Conservation (phyloP, 2,329 filamentous ascomycete genomes). For the Thielaviopsis populi region DNA sequence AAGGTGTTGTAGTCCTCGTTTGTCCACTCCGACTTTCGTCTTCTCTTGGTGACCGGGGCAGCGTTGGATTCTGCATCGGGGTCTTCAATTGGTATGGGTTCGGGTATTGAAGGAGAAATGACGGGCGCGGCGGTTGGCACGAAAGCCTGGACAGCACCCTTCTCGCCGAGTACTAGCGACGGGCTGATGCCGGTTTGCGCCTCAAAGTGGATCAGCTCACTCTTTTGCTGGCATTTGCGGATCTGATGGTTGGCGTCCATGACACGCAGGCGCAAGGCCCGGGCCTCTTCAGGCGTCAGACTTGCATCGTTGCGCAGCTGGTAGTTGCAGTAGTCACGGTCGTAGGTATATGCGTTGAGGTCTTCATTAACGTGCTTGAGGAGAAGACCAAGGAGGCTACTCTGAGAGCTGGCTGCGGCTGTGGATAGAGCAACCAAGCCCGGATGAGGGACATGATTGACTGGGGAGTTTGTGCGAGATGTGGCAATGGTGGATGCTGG, state of each 20-base stretch:
- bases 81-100: constrained; percentile 14
- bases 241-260: constrained; percentile 32
- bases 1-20: constrained; percentile 8
- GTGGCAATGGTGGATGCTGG: constrained; percentile 8
- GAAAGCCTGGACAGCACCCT: constrained; percentile 17
- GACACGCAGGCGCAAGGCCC: constrained; percentile 29
- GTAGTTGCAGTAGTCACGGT: constrained; percentile 28
- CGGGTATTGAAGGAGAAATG: constrained; percentile 7
- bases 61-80: constrained; percentile 12
- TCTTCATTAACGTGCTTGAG: constrained; percentile 28
- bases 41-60: constrained; percentile 13
- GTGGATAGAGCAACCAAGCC: constrained; percentile 11
- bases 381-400: constrained; percentile 13
- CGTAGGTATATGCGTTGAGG: constrained; percentile 29
- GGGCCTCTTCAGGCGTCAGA: constrained; percentile 28
- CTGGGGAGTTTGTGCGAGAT: neutral
- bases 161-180: constrained; percentile 15
- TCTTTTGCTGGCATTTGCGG: constrained; percentile 28
- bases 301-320: constrained; percentile 23
- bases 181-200: constrained; percentile 20
- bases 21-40: constrained; percentile 11
- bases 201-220: constrained; percentile 23
- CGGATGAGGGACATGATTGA: neutral
- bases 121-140: constrained; percentile 8
- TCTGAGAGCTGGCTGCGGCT: constrained; percentile 9